Evolutionary conservation across 225 moss, liverwort and hornwort genomes (phyloP), one percentile per base, ranked within the genome.

Genomic region (Pseudoscleropodium purum): DNA sequence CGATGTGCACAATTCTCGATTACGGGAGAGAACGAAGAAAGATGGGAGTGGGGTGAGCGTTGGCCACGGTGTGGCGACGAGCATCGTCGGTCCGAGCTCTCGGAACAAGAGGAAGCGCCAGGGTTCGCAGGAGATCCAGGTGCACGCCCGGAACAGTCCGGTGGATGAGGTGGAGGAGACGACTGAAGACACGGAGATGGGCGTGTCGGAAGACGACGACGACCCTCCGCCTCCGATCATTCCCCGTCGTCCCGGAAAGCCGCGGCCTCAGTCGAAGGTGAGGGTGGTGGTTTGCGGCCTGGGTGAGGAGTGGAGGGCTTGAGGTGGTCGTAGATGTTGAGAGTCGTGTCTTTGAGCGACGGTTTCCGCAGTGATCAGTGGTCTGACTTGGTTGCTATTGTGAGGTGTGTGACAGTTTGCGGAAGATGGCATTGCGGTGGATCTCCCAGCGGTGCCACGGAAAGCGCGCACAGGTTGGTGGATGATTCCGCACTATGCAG

Each of bases 31-130:
- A 82, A 86, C 95, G 67, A 97, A 96, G 93, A 99, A 99, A 89
- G 94, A 94, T 76, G 92, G 90, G 77, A 90, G 87, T 80, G 92
- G 90, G 82, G 57, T 78, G 62, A 73, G 70, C 21, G 87, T 81
- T 39, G 90, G 78, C 45, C 95, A 95, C 88, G 95, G 86, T 60
- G 62, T 93, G 77, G 88, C 90, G 79, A 86, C 91, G 75, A 90
- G 91, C 84, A 91, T 86, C 82, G 93, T 90, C 23, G 96, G 90
- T 70, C 93, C 96, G 86, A 86, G 89, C 65, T 94, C 94, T 77
- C 95, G 96, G 15, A 96, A 92, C 74, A 99, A 99, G 90, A 94
- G 97, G 92, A 97, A 97, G 91, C 96, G 99, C 4, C 97, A 95
- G 90, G 96, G 93, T 80, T 96, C 94, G 25, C 95, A 95, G 92